Conservation (phyloP, 2,329 filamentous ascomycete genomes). For the Ploettnerulaceae sp. region DNA sequence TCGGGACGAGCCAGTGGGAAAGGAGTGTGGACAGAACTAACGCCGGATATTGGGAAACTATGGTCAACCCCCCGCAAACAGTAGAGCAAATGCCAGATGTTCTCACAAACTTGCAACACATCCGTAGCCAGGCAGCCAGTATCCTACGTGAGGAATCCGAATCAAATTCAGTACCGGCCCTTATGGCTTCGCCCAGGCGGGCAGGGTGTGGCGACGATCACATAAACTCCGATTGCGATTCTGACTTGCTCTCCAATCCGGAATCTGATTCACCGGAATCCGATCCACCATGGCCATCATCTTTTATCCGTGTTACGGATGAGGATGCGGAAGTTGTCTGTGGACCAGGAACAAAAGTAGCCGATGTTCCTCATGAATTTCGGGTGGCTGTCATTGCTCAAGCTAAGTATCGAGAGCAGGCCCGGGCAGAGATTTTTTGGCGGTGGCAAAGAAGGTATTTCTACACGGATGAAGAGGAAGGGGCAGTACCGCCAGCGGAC, state of each 20-base stretch:
- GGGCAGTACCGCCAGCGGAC: slow-evolving; percentile 56
- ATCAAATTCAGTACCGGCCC: background rate
- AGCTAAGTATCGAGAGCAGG: slow-evolving; percentile 23
- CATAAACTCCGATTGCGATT: slow-evolving; percentile 14
- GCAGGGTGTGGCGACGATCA: background rate
- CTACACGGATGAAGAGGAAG: slow-evolving; percentile 83
- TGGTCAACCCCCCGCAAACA: slow-evolving; percentile 28
- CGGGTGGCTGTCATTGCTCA: slow-evolving; percentile 27
- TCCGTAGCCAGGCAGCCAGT: slow-evolving; percentile 15
- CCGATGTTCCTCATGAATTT: slow-evolving; percentile 19
- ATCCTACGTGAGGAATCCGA: slow-evolving; percentile 6
- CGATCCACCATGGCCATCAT: slow-evolving; percentile 25
- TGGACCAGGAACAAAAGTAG: slow-evolving; percentile 25
- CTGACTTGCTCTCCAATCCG: slow-evolving; percentile 9
- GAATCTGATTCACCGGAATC: slow-evolving; percentile 18
- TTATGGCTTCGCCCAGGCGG: background rate
- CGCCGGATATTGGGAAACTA: slow-evolving; percentile 27
- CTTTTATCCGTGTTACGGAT: slow-evolving; percentile 27
- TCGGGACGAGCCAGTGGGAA: slow-evolving; percentile 35
- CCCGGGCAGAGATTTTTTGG: slow-evolving; percentile 48
- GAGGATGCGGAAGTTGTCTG: slow-evolving; percentile 31
- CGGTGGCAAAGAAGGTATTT: slow-evolving; percentile 75
- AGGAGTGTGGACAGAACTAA: slow-evolving; percentile 6
- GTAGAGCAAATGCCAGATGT: slow-evolving; percentile 21
- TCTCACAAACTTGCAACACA: slow-evolving; percentile 20